These are phyloP conservation scores for Brassica balearica DNA, from an alignment of 441 rosid species.

Conservation along the genomic window DNA sequence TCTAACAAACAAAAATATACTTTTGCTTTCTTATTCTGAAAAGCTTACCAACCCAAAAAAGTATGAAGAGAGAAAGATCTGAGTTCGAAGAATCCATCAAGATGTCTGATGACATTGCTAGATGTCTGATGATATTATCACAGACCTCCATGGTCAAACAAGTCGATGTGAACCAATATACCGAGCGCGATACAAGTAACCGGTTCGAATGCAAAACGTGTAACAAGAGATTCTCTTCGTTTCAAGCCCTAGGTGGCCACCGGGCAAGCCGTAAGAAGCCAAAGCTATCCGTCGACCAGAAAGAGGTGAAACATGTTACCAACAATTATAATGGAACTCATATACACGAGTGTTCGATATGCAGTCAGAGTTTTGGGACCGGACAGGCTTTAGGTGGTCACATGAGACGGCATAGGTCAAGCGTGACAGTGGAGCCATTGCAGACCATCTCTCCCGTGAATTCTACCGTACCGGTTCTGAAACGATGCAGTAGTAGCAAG, in stretches of 20 bases:
- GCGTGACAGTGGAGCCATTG: conserved; percentile 29
- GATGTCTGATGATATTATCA: conserved; percentile 43
- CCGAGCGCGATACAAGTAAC: conserved; percentile 21
- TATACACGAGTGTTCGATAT: conserved; percentile 64
- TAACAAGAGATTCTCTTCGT: conserved; percentile 59
- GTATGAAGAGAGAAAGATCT: conserved; percentile 42
- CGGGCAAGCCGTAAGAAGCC: conserved; percentile 75
- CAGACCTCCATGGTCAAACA: conserved; percentile 33
- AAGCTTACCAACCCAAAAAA: conserved; percentile 1
- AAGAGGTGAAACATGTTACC: conserved; percentile 35
- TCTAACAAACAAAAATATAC: background rate
- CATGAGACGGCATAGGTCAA: conserved; percentile 68
- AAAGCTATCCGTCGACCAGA: conserved; percentile 38
- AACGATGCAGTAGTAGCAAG: conserved; percentile 50
- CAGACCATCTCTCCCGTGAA: conserved; percentile 14
- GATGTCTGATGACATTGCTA: conserved; percentile 37
- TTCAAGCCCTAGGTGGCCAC: conserved; percentile 81
- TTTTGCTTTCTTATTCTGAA: conserved; percentile 7
- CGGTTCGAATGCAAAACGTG: conserved; percentile 72
- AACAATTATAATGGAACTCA: conserved; percentile 43
- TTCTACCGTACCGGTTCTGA: conserved; percentile 48
- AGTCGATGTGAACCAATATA: background rate
- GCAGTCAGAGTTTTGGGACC: conserved; percentile 62
- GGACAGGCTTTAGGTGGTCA: conserved; percentile 83
- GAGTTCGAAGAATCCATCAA: conserved; percentile 41